Evolutionary conservation across 805 yeast species (phyloP).

Genomic region (Pichia nanzhaoensis): DNA sequence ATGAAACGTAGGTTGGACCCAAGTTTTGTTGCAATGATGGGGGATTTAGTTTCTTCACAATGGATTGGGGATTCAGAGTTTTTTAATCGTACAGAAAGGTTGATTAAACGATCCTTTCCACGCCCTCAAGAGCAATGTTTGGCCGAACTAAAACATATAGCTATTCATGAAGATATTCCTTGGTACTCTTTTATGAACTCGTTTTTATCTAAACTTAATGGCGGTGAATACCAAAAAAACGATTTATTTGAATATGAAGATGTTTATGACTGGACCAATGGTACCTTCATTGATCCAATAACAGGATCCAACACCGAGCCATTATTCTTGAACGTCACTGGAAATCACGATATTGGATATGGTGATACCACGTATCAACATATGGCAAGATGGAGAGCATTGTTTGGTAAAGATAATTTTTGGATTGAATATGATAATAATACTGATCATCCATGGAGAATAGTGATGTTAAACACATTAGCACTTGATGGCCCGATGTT

Average conservation of each 20-base stretch:
- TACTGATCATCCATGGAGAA: constrained; percentile 69
- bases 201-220: constrained; percentile 24
- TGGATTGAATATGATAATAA: constrained; percentile 64
- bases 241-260: constrained; percentile 46
- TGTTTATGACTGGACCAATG: constrained; percentile 57
- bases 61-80: constrained; percentile 91
- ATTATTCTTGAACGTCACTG: constrained; percentile 75
- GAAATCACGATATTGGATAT: constrained; percentile 95
- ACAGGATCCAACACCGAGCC: constrained; percentile 41
- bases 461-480: constrained; percentile 81
- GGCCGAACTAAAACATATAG: constrained; percentile 41
- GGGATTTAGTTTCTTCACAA: constrained; percentile 88
- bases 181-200: constrained; percentile 42
- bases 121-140: constrained; percentile 45
- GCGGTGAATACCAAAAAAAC: constrained; percentile 26
- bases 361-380: constrained; percentile 95
- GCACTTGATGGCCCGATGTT: constrained; percentile 86
- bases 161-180: constrained; percentile 46
- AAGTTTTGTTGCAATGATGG: constrained; percentile 80
- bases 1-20: constrained; percentile 66
- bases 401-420: constrained; percentile 83
- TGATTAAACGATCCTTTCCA: constrained; percentile 61
- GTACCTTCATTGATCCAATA: constrained; percentile 10
- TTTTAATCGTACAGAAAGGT: constrained; percentile 69
- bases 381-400: constrained; percentile 63